phyloP scores from a whole-genome alignment of 1,139 yeast genomes.

The Groenewaldozyma sp. region DNA sequence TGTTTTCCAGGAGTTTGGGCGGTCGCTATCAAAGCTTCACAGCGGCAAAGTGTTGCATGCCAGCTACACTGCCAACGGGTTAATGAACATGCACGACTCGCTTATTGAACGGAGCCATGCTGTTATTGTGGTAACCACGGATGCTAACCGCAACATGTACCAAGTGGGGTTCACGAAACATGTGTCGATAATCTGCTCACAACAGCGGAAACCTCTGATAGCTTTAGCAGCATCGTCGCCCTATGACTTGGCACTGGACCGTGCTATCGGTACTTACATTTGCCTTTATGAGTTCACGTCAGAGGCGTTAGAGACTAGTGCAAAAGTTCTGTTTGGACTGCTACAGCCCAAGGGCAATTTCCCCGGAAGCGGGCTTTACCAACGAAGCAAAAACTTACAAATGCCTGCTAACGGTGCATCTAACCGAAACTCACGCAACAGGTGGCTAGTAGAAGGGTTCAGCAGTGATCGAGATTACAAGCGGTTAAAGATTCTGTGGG shows the following conservation, averaged over 20 bases:
- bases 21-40: constrained; percentile 21
- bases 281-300: constrained; percentile 56
- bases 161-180: constrained; percentile 58
- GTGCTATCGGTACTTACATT: constrained; percentile 47
- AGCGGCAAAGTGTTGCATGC: constrained; percentile 48
- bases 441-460: constrained; percentile 59
- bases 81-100: constrained; percentile 49
- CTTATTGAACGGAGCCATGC: constrained; percentile 47
- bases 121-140: constrained; percentile 52
- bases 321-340: constrained; percentile 48
- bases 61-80: constrained; percentile 57
- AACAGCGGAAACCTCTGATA: constrained; percentile 46
- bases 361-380: constrained; percentile 39
- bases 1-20: constrained; percentile 39
- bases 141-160: constrained; percentile 55
- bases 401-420: constrained; percentile 7
- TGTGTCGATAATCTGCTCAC: constrained; percentile 47
- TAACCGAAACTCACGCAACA: constrained; percentile 18
- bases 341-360: constrained; percentile 45
- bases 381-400: constrained; percentile 16
- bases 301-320: constrained; percentile 42
- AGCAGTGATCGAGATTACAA: constrained; percentile 44
- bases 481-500: constrained; percentile 38
- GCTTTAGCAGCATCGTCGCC: constrained; percentile 60
- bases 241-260: constrained; percentile 50